Evolutionary conservation across 2,329 filamentous ascomycete species (phyloP).

Genomic region (Polytolypa hystricis): DNA sequence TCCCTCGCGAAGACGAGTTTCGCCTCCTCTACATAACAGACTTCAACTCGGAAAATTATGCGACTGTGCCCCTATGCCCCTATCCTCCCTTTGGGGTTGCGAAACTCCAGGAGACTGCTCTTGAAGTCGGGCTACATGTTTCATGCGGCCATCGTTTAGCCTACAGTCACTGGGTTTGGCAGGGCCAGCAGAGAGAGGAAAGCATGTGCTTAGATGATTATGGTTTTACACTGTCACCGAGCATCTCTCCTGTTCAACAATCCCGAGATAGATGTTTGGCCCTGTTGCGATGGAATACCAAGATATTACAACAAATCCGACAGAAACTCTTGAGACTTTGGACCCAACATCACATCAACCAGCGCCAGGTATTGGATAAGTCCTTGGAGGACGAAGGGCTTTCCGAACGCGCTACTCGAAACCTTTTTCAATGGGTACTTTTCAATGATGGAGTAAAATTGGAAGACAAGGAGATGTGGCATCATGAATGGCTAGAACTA

Average conservation of each 20-base stretch:
- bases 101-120: slow-evolving; percentile 6
- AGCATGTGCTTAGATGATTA: slow-evolving; percentile 4
- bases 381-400: slow-evolving; percentile 2
- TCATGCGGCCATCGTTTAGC: slow-evolving; percentile 7
- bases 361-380: not conserved
- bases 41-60: slow-evolving; percentile 4
- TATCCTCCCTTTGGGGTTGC: slow-evolving; percentile 7
- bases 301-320: not conserved
- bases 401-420: slow-evolving; percentile 8
- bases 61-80: slow-evolving; percentile 1
- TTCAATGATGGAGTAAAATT: slow-evolving; percentile 6
- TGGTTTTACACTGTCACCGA: slow-evolving; percentile 5
- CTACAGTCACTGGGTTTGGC: slow-evolving; percentile 10
- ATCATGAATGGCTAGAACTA: slow-evolving; percentile 7
- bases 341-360: not conserved
- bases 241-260: slow-evolving; percentile 1
- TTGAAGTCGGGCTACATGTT: slow-evolving; percentile 7
- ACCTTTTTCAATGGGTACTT: slow-evolving; percentile 6
- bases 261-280: not conserved
- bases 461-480: slow-evolving; percentile 6
- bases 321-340: not conserved
- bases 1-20: slow-evolving; percentile 8
- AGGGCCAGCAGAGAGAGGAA: not conserved
- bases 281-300: not conserved
- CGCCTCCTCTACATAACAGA: slow-evolving; percentile 7